Conservation (phyloP, 208 protist species). For the Willaertia magna region DNA sequence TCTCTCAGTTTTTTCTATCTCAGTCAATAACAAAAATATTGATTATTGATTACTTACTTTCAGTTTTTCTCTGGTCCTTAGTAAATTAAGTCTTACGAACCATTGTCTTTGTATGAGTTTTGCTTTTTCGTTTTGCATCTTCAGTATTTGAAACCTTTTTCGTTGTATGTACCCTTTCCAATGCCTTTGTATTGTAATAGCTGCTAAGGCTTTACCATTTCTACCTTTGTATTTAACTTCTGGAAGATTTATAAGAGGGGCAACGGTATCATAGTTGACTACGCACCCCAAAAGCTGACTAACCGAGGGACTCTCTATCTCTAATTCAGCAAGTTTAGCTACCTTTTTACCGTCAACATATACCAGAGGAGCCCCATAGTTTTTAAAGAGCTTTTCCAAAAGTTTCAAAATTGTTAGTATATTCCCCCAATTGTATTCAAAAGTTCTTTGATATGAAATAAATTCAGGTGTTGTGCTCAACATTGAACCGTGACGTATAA, state of each 20-base stretch:
- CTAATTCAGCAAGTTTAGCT: slow-evolving; percentile 4
- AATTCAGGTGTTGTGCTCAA: slow-evolving; percentile 73
- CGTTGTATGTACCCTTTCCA: not conserved
- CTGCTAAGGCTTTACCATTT: not conserved
- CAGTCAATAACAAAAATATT: not conserved
- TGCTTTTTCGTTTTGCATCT: not conserved
- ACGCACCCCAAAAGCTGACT: not conserved
- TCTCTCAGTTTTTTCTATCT: not conserved
- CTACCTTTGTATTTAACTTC: not conserved
- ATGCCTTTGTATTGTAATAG: not conserved
- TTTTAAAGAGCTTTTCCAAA: slow-evolving; percentile 55
- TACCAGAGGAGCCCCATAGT: slow-evolving; percentile 59
- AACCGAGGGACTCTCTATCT: not conserved
- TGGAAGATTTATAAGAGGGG: not conserved
- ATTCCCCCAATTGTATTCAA: slow-evolving; percentile 55
- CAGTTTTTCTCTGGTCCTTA: not conserved
- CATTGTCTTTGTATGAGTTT: not conserved
- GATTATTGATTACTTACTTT: not conserved
- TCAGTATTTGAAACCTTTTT: not conserved
- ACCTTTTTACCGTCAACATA: slow-evolving; percentile 72
- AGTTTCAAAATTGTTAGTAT: slow-evolving; percentile 54
- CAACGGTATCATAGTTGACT: not conserved
- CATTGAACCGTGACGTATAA: slow-evolving; percentile 66
- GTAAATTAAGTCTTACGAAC: not conserved
- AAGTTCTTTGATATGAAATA: slow-evolving; percentile 66